These are phyloP conservation scores for Pyrenophora graminea DNA, from an alignment of 2,329 filamentous ascomycete species.

Conservation along the genomic window DNA sequence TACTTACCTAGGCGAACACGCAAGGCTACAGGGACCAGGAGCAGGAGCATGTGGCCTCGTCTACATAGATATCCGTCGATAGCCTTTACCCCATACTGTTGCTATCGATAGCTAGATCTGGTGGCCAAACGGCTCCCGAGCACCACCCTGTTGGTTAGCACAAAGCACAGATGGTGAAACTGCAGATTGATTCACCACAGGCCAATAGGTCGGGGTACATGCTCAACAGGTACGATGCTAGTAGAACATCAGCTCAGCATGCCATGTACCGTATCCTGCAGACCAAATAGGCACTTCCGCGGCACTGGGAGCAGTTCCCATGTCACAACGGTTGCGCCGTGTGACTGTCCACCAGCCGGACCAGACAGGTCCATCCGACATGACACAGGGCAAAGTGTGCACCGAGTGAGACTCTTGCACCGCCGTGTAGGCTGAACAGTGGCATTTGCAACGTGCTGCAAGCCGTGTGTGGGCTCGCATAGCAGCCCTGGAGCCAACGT, in stretches of 20 bases:
- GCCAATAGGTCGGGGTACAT: conserved; percentile 12
- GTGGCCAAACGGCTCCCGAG: conserved; percentile 22
- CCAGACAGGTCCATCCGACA: conserved; percentile 1
- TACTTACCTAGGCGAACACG: conserved; percentile 14
- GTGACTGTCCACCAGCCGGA: neutral
- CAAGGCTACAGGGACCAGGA: conserved; percentile 16
- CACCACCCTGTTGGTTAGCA: conserved; percentile 13
- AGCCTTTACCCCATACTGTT: conserved; percentile 14
- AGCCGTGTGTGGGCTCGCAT: conserved; percentile 8
- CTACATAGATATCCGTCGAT: conserved; percentile 1
- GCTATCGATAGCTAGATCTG: conserved; percentile 20
- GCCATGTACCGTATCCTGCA: conserved; percentile 12
- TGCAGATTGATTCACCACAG: conserved; percentile 7
- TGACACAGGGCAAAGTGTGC: conserved; percentile 19
- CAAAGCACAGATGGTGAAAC: conserved; percentile 15
- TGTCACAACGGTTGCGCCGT: conserved; percentile 4
- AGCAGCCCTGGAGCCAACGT: conserved; percentile 14
- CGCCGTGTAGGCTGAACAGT: conserved; percentile 9
- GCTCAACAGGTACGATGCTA: conserved; percentile 4
- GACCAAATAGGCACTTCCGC: conserved; percentile 7
- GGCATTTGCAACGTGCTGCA: conserved; percentile 14
- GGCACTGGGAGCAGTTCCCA: conserved; percentile 4
- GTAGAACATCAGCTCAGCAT: neutral
- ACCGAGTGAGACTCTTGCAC: conserved; percentile 5
- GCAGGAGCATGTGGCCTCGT: conserved; percentile 5